Base-by-base conservation (phyloP, 805 yeast species). In the Naumovozyma dairenensis region DNA sequence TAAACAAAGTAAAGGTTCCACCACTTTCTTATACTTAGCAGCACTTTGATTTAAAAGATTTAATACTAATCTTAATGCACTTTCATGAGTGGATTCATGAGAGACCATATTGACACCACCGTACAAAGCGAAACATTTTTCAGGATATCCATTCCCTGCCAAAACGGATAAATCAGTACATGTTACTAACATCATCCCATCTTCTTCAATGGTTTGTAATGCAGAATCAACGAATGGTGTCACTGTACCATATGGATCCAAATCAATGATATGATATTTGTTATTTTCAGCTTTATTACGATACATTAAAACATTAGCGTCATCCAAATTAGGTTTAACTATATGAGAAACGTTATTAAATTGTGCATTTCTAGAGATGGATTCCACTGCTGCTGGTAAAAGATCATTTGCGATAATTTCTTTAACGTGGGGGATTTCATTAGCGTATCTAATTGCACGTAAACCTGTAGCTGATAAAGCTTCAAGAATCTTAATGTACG, bases 191-290 rank as follows among this genome's bases (percentile, higher is more conserved):
- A 92, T 59, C 28, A 92, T 50, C 1, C 97, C 99, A 36, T 79
- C 87, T 45, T 87, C 86, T 31, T 71, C 72, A n/a, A 87, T 71
- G 21, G 79, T 65, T 49, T 85, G 94, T 21, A 92, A 65, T 0
- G 97, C 96, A 21, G 92, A 75, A 55, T 92, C 98, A 19, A 92
- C 68, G 54, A 92, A 92, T 6, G 98, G 98, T 0, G 96, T 74
- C 0, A 96, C 98, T 0, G 96, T 80, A 20, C 99, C 99, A 53
- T 92, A 92, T 0, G 99, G 99, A 58, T 92, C 99, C 33, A 92
- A 67, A 59, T 92, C 99, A 37, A 92, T 74, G 3, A 84, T 82
- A 53, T 92, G 94, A 60, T 80, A 86, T 33, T 65, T 64, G 17
- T 62, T 67, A 13, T 51, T 59, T 31, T 61, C 53, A 44, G 51